Evolutionary conservation across 129 eudicot genomes (phyloP).

Genomic region (Cynara cardunculus): DNA sequence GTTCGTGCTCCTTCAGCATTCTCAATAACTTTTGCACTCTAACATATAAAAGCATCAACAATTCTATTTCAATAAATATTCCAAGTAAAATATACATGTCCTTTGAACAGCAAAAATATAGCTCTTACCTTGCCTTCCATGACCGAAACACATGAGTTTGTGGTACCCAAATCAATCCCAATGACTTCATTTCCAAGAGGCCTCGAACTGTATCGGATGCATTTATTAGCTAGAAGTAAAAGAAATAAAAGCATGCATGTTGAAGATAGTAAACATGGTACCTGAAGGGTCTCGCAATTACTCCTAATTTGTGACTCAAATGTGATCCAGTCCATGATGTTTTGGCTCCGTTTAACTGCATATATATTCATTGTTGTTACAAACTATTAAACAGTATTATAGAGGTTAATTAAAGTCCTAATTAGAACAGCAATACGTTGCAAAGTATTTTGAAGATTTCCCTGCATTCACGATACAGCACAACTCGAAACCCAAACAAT

Average conservation of each 20-base stretch:
- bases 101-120: background rate
- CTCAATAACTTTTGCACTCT: conserved; percentile 88
- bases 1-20: conserved; percentile 94
- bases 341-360: conserved; percentile 66
- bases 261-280: background rate
- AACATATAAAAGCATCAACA: conserved; percentile 4
- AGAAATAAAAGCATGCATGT: background rate
- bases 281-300: conserved; percentile 82
- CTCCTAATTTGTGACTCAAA: conserved; percentile 44
- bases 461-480: background rate
- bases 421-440: background rate
- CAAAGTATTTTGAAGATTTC: background rate
- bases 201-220: conserved; percentile 48
- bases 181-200: conserved; percentile 87
- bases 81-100: background rate
- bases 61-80: background rate
- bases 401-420: background rate
- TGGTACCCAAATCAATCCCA: conserved; percentile 97
- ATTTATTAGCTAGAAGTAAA: background rate
- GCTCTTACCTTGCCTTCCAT: conserved; percentile 91
- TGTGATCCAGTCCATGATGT: conserved; percentile 34
- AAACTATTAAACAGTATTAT: too few relatives aligned
- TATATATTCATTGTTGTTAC: background rate
- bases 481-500: background rate
- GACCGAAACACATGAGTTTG: conserved; percentile 92